Evolutionary conservation across 805 yeast genomes (phyloP), one percentile per base, ranked within the genome.

Genomic region (Barnettozyma vustinii): DNA sequence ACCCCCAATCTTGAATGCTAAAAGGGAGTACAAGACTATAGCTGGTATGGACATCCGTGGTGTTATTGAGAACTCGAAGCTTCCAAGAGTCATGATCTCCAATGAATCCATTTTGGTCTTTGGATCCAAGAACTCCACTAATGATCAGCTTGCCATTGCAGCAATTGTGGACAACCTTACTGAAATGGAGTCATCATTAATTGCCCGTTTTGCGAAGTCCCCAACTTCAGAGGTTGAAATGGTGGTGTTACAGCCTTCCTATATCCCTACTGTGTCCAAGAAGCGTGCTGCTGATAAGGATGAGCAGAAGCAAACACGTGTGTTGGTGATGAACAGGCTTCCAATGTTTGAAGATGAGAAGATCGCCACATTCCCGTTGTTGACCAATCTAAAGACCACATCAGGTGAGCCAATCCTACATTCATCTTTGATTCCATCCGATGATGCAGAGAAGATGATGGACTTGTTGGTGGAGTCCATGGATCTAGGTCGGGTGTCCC

Each of bases 331-430:
- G 53, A 73, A 74, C 12, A 68, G 82, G 42, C 60, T 89, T 12
- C 94, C 96, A 1, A 87, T 77, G 63, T 75, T 76, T 40, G 96
- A 87, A 54, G 96, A 90, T 62, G 84, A 81, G 53, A 77, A 79
- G 55, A 70, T 80, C 15, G 79, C 90, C 3, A 72, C 71, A 21
- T 77, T 84, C 55, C 69, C 73, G 6, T 60, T 62, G 36, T 53
- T 79, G 23, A 58, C 64, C 9, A 62, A 69, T 4, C 50, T 71
- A 13, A 59, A 56, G 23, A 70, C 72, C 1, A 65, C 66, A 1
- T 58, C 66, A 52, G 60, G 65, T 39, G 53, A 51, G 51, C 55
- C 58, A 56, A 54, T 42, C 50, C 53, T 41, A n/a, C 57, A 60
- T 40, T 58, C 61, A 42, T 54, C 55, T 9, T 51, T 62, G 30